phyloP scores from a whole-genome alignment of 2,329 filamentous ascomycete genomes.

The Colletotrichum abscissum region DNA sequence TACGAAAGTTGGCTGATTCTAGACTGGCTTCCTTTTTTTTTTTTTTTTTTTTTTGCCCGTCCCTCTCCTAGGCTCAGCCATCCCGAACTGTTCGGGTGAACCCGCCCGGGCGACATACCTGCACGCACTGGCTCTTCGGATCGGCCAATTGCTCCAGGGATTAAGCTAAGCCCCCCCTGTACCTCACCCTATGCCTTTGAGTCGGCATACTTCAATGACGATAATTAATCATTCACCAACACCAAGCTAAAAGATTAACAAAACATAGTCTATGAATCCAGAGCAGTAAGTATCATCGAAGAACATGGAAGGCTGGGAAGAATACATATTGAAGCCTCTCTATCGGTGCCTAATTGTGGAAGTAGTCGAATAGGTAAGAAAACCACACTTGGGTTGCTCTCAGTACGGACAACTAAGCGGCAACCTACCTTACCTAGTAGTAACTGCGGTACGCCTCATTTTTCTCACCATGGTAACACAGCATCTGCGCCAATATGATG shows the following conservation, averaged over 20 bases:
- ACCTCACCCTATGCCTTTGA: neutral
- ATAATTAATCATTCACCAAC: neutral
- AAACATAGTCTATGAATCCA: neutral
- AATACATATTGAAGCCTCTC: neutral
- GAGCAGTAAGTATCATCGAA: neutral
- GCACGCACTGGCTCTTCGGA: neutral
- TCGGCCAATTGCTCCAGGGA: neutral
- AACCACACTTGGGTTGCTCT: neutral
- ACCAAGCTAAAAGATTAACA: neutral
- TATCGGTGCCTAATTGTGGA: neutral
- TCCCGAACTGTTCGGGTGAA: neutral
- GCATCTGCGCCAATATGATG: neutral
- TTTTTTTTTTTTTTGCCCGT: neutral
- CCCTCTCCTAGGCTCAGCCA: neutral
- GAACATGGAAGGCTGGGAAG: neutral
- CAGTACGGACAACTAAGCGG: neutral
- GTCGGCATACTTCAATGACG: neutral
- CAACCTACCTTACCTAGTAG: too few relatives aligned
- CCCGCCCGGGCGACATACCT: neutral
- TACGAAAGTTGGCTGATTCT: neutral
- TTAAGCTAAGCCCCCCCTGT: neutral
- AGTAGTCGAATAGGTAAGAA: too few relatives aligned
- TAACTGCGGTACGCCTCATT: neutral
- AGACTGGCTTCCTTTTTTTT: neutral
- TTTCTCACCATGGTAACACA: neutral